These are phyloP conservation scores for Penicillium sp. DNA, from an alignment of 2,329 filamentous ascomycete genomes.

Conservation along the genomic window DNA sequence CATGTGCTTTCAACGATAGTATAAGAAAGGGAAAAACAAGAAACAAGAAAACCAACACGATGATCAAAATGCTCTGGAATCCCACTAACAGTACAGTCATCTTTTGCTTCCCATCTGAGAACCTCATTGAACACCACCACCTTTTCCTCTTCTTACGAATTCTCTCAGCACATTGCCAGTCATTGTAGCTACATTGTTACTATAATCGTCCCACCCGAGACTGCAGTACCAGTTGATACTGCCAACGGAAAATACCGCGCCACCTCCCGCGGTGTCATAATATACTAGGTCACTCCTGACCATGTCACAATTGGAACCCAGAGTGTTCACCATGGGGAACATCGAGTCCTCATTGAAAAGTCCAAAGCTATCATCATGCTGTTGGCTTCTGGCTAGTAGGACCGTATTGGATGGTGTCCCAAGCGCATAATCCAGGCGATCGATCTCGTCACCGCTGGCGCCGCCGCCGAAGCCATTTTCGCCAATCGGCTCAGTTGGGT, in stretches of 20 bases:
- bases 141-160: background rate
- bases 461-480: constrained; percentile 23
- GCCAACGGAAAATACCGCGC: background rate
- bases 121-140: background rate
- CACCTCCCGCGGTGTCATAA: background rate
- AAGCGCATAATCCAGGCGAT: constrained; percentile 26
- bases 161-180: background rate
- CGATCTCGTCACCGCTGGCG: constrained; percentile 32
- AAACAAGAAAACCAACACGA: too few species aligned
- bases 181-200: background rate
- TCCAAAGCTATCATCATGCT: background rate
- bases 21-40: too few species aligned
- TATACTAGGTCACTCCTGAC: background rate
- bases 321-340: background rate
- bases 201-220: background rate
- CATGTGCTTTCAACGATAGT: too few species aligned
- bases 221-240: constrained; percentile 1
- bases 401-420: constrained; percentile 27
- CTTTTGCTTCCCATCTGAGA: background rate
- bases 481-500: constrained; percentile 10
- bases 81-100: too few species aligned
- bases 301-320: background rate
- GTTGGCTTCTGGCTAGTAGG: constrained; percentile 5
- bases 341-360: constrained; percentile 1
- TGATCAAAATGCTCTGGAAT: too few species aligned